A percentile compares a stretch with the other conserved stretches of the same genome.
These are phyloP conservation scores for Singerocomus inundabilis DNA, from an alignment of 1,284 basidiomycete species.

Conservation along the genomic window DNA sequence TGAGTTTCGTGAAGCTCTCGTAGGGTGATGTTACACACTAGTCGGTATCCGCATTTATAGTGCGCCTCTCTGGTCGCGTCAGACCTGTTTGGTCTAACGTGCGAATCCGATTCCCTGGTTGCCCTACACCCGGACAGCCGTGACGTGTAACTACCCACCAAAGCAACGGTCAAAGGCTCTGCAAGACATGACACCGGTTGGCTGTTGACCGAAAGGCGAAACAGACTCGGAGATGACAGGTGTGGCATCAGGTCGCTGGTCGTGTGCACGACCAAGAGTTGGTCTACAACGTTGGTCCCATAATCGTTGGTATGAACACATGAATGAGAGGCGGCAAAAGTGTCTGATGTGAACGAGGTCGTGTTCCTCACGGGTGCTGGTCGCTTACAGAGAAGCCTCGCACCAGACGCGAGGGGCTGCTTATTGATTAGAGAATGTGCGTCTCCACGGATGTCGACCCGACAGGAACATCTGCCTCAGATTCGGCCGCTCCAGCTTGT, in stretches of 20 bases:
- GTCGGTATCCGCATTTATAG: not conserved
- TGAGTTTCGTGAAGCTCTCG: conserved; percentile 2
- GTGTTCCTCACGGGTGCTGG: conserved; percentile 17
- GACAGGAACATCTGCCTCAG: not conserved
- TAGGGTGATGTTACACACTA: not conserved
- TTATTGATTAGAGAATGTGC: conserved; percentile 7
- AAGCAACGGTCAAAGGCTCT: not conserved
- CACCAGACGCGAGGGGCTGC: conserved; percentile 14
- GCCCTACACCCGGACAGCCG: conserved; percentile 22
- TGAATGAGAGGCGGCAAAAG: conserved; percentile 8
- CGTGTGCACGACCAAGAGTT: not conserved
- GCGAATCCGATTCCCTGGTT: conserved; percentile 16
- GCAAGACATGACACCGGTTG: not conserved
- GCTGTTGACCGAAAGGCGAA: not conserved
- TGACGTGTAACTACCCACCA: not conserved
- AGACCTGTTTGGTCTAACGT: conserved; percentile 9
- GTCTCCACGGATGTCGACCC: conserved; percentile 19
- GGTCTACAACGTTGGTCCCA: not conserved
- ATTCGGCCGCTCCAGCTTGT: not conserved
- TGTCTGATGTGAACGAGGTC: conserved; percentile 8
- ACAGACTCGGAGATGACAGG: conserved; percentile 5
- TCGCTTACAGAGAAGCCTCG: conserved; percentile 21
- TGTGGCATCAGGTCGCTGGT: not conserved
- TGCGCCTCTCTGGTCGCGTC: not conserved
- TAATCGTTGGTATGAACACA: not conserved